Evolutionary conservation across 2,329 filamentous ascomycete species (phyloP), one percentile per base, ranked within the genome.

Genomic region (Colletotrichum liriopes): DNA sequence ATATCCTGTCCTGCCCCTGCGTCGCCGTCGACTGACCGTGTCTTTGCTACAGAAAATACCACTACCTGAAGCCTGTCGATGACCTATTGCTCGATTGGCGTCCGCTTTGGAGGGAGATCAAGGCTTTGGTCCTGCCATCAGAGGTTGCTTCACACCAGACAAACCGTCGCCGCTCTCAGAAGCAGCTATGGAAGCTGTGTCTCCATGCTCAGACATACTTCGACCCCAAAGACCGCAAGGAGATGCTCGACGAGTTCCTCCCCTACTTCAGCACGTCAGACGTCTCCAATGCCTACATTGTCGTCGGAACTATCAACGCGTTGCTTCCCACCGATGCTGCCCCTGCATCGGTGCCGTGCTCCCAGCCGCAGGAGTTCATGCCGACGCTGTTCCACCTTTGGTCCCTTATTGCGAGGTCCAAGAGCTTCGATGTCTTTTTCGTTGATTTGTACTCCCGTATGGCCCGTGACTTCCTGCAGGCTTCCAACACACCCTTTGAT

Each of bases 301-400:
- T 98, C n/a, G 90, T 94, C 32, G 95, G 94, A 3, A 84, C 96
- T 72, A 86, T 99, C 78, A 98, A 97, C 78, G 85, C 97, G 74
- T 86, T 99, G 77, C 88, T 99, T 73, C 96, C 96, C 23, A 98
- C 96, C 9, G 90, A 92, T 45, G 92, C 95, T 1, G 90, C 93
- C 3, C 93, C 94, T 5, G 87, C 90, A 35, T 90, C 91, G 39
- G 90, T 93, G 76, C 86, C 87, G 41, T 90, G 95, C 76, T 90
- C 97, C n/a, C 92, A 95, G 76, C 96, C 96, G 0, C 92, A 95
- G 75, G 92, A 96, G 78, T 96, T 97, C 78, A 85, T 98, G 45
- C 96, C 96, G 3, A 98, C 96, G 0, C 93, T 98, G 77, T 99
- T 99, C 86, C 96, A 99, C 81, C 84, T 98, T 1, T 99, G 96